Base-by-base conservation (phyloP, 495 filamentous ascomycete genomes). In the Halenospora varia region DNA sequence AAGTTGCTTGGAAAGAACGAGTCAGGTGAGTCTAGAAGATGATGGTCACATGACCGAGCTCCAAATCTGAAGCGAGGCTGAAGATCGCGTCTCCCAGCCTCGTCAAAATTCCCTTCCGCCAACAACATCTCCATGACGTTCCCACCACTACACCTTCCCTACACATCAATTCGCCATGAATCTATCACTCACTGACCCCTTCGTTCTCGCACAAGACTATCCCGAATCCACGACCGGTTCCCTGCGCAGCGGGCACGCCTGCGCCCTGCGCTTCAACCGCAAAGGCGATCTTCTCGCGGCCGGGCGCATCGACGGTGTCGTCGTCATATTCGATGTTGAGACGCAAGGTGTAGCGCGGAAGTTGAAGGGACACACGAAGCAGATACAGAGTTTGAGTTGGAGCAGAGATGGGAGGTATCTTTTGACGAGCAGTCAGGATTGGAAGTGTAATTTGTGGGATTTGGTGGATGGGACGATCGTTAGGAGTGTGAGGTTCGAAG, bases 371-470 rank as follows among this genome's bases (percentile, higher is more conserved):
- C 94, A 99, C 73, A 93, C 88, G 17, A 78, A 87, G 57, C 91
- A 94, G 65, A 89, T 97, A 41, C 90, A 94, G 58, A 94, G 89
- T 11, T 69, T 97, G 19, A 95, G 92, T 71, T 99, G 94, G 94
- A 96, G 91, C 8, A 77, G 88, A 60, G 87, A 91, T 73, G 92
- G 92, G 20, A 81, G 91, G 42, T 97, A 96, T 71, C 80, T 99
- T n/a, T 82, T 97, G 22, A 96, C 89, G 59, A 85, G 89, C n/a
- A 90, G 88, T 13, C 90, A 96, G 63, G 94, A 96, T 66, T 97
- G 92, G 88, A 96, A 92, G 71, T 91, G 85, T 53, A 90, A 96
- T 29, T 78, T 97, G 1, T 98, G 94, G 94, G 95, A 98, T 71
- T 72, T 98, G 46, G 20, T 26, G 11, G 84, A 88, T 68, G 87